Conservation (phyloP, 345 rosid species). For the Citrus medica region DNA sequence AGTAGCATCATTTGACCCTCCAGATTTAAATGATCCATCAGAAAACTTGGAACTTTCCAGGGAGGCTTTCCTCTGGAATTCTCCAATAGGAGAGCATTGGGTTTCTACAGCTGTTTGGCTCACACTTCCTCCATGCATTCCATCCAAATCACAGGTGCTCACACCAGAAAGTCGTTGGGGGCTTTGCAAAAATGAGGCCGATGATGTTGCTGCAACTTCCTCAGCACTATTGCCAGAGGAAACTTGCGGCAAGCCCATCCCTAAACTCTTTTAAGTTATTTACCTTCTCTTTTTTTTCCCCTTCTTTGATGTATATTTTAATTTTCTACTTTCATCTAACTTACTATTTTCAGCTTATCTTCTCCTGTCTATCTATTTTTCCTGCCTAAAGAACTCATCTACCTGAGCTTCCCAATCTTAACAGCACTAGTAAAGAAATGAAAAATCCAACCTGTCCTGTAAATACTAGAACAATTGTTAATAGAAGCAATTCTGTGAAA, state of each 20-base stretch:
- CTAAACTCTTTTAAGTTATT: conserved; percentile 21
- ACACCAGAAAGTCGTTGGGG: conserved; percentile 37
- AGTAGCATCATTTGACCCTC: conserved; percentile 32
- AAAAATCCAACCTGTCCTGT: not conserved
- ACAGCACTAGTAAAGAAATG: not conserved
- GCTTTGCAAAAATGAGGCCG: conserved; percentile 45
- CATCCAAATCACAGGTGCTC: conserved; percentile 55
- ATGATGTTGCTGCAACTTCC: conserved; percentile 41
- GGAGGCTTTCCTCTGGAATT: conserved; percentile 51
- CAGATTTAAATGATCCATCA: conserved; percentile 36
- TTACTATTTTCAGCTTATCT: conserved; percentile 10
- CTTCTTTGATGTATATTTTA: conserved; percentile 11
- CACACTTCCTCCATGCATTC: conserved; percentile 35
- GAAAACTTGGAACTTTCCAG: conserved; percentile 40
- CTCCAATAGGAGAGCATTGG: conserved; percentile 45
- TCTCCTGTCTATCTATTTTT: not conserved
- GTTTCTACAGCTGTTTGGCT: conserved; percentile 23
- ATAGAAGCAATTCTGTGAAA: conserved; percentile 7
- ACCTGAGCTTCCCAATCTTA: conserved; percentile 17
- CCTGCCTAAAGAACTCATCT: not conserved
- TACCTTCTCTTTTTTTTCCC: not conserved
- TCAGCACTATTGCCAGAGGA: conserved; percentile 43
- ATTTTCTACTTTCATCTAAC: conserved; percentile 18
- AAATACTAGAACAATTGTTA: not conserved
- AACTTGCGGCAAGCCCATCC: conserved; percentile 84